Evolutionary conservation across 331 rosid genomes (phyloP), one percentile per base, ranked within the genome.

Genomic region (Quercus lobata): DNA sequence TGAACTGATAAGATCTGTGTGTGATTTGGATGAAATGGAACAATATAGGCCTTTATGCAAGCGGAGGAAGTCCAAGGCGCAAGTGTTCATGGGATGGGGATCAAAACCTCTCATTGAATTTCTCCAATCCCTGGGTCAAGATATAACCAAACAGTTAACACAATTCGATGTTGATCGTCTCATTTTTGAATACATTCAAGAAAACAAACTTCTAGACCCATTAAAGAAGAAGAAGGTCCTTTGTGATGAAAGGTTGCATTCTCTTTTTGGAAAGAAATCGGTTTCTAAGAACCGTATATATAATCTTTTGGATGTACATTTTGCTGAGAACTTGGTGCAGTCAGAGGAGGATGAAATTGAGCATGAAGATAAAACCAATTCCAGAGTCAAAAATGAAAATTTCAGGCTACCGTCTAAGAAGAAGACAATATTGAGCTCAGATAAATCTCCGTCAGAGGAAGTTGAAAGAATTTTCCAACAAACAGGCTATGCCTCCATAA

Each of bases 11-110:
- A 32, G 18, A 30, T 32, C 24, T 32, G 25, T 32, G 34, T 53
- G 71, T 70, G 83, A 69, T 62, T 73, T 69, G 69, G 77, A 56
- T 73, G 16, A 24, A 53, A 37, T 8, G 21, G 25, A 44, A 60
- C 17, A 25, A 53, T 1, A 44, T 52, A 37, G 30, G 66, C 52
- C 72, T 27, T 14, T 37, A 27, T 35, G 35, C 29, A 76, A 71
- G 62, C 49, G 74, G 61, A 86, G 76, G 54, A 65, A 34, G 24
- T 19, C 61, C 14, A 70, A 63, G 61, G 18, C 69, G 61, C 72
- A 22, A 58, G 90, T 90, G 66, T 92, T 89, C 80, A 70, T 77
- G 77, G 98, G 97, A 46, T 94, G 98, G 98, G 92, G 91, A 68
- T 89, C 97, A 35, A 85, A 78, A 86, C 70, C 83, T 61, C 88